Base-by-base conservation (phyloP, 2,329 filamentous ascomycete species). In the Dichotomopilus funicola region DNA sequence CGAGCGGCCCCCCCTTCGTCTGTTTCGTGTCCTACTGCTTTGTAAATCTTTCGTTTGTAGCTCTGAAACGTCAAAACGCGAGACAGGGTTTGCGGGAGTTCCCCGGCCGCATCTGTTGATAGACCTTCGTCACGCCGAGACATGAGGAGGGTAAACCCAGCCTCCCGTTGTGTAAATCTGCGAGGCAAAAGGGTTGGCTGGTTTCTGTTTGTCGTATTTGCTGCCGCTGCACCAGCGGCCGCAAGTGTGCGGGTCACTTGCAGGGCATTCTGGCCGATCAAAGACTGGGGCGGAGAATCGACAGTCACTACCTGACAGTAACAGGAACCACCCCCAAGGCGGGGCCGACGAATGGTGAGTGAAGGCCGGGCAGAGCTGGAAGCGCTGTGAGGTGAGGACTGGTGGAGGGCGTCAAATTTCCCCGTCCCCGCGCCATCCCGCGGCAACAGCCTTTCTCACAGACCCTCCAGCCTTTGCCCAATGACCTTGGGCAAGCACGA, bases 391-490 rank as follows among this genome's bases (percentile, higher is more conserved):
- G 35, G 48, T 33, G 38, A 33, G 37, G 31, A n/a, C 41, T 31
- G 36, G 37, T 31, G 37, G 13, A 11, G 10, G 41, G 45, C 37
- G 27, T 41, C 53, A 46, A 51, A 50, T 55, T 41, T 51, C 53
- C 43, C 47, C 47, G 34, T 46, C 44, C 6, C 53, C 47, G 47
- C 53, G 47, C 53, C 47, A 55, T 46, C 53, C 53, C 53, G 47
- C 47, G 53, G 45, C 12, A 31, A 42, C 53, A 37, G 27, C 43
- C 51, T 47, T 53, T 37, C 11, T 19, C 45, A 38, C 13, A 33
- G 3, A 13, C 40, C 13, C 5, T 11, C 10, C 6, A 11, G 40
- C 5, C 13, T n/a, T 42, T 42, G 6, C 10, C 6, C 12, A 13
- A 12, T 27, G 19, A 27, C 19, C 19, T 27, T 27, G 19, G 19